Base-by-base conservation (phyloP, 441 rosid species). In the Arabidopsis lyrata region DNA sequence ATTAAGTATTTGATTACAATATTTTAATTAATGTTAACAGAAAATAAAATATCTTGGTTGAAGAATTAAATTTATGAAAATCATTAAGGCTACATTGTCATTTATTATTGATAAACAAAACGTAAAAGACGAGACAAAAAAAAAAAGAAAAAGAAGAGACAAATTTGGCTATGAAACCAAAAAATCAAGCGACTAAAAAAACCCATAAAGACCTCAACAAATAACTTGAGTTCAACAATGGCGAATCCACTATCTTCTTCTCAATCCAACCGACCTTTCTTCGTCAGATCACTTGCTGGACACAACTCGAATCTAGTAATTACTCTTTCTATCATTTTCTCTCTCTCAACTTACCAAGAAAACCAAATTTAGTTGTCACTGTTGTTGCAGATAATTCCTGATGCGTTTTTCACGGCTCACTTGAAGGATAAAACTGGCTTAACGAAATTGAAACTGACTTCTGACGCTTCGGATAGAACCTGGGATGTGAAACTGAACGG, bases 401-500 rank as follows among this genome's bases (percentile, higher is more conserved):
- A 14, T 14, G 3, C 7, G 18, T 14, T 42, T 42, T 42, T 2
- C n/a, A 42, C 16, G 6, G 48, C 48, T 42, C 16, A 42, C 48
- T 14, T 42, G 5, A 2, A 42, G 48, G 16, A 5, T 42, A 5
- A 5, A 5, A 42, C n/a, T 4, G 48, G n/a, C 48, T 14, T 42
- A n/a, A 5, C 27, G 66, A 34, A 22, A 27, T 14, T 59, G 1
- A 58, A 3, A 15, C 3, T 62, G 53, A 72, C 50, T 14, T 72
- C 76, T 31, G 63, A 72, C n/a, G 42, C 67, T 42, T 63, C 16
- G 24, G 20, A 72, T 15, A 72, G 6, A 72, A 60, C 42, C 3
- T 72, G 75, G 75, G 44, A 29, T 16, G 68, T 72, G 13, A 61
- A 61, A 27, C 0, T 72, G 6, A 61, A 61, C 31, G 69, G 54